Evolutionary conservation across 139 green algal species (phyloP), one percentile per base, ranked within the genome.

Genomic region (Pleodorina starrii): DNA sequence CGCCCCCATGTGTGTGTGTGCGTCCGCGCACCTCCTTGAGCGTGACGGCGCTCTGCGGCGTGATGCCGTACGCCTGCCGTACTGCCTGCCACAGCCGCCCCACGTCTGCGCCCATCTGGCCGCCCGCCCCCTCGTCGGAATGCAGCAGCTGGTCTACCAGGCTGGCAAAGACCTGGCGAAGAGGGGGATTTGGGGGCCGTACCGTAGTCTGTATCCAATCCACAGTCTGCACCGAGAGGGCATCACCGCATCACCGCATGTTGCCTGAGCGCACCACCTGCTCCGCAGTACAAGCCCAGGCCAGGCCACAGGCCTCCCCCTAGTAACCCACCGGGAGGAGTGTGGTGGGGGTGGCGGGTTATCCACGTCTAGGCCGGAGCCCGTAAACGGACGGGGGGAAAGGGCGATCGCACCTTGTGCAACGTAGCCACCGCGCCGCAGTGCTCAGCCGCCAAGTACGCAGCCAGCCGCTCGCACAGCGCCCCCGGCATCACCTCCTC

Each of bases 111-210:
- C 38, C 43, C 43, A 38, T n/a, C 6, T 29, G 57, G 7, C 3
- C 59, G 38, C 10, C 44, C 5, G 5, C 9, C 6, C 25, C 54
- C 9, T 21, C 54, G 25, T 66, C 54, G 54, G 7, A 66, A 43
- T 66, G 63, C 21, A 88, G 46, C 68, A 88, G 44, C 48, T 71
- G 68, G 11, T 88, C 83, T 5, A 71, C 46, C 35, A 88, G 82
- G 27, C 57, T 51, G 23, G 63, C 44, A 29, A 78, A 63, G 40
- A 68, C 82, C 63, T 78, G 83, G 12, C 11, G 11, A 0, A 23
- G 44, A 10, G 54, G n/a, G n/a, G n/a, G n/a, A n/a, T n/a, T n/a
- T n/a, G n/a, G n/a, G n/a, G n/a, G n/a, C n/a, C n/a, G n/a, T n/a
- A n/a, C n/a, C n/a, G n/a, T n/a, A n/a, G n/a, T n/a, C n/a, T n/a